Evolutionary conservation across 2,329 filamentous ascomycete species (phyloP).

Genomic region (Tricladium varicosporioides): DNA sequence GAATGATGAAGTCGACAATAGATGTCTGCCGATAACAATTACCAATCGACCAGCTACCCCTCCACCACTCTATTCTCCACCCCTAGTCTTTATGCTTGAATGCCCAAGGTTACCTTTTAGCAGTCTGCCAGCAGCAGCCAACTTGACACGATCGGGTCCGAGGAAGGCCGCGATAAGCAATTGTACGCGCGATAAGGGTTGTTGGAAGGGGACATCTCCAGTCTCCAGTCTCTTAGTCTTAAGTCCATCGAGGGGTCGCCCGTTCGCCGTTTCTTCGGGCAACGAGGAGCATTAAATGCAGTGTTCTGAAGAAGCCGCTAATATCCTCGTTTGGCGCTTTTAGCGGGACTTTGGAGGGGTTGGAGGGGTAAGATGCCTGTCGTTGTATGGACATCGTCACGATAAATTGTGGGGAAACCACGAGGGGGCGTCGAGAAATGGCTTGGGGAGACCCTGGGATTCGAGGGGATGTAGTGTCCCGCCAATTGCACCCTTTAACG

Average conservation of each 20-base stretch:
- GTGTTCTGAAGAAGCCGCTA: no score
- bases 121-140: no score
- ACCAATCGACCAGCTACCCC: background rate
- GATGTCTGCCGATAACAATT: background rate
- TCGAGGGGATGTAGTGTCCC: background rate
- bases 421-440: background rate
- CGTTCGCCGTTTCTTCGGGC: constrained; percentile 16
- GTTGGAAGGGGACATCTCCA: background rate
- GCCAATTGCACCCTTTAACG: background rate
- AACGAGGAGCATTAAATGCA: no score
- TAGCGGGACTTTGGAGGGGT: constrained; percentile 9
- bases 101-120: no score
- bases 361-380: constrained; percentile 8
- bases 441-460: background rate
- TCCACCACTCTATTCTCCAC: background rate
- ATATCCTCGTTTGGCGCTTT: constrained; percentile 7
- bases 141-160: background rate
- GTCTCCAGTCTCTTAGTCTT: no score
- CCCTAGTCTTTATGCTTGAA: background rate
- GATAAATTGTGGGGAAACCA: constrained; percentile 4
- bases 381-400: constrained; percentile 3
- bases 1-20: background rate
- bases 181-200: background rate
- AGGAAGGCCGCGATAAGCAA: background rate
- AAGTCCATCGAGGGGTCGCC: background rate